Base-by-base conservation (phyloP, 139 green algal genomes). In the Chlamydomonas schloesseri region DNA sequence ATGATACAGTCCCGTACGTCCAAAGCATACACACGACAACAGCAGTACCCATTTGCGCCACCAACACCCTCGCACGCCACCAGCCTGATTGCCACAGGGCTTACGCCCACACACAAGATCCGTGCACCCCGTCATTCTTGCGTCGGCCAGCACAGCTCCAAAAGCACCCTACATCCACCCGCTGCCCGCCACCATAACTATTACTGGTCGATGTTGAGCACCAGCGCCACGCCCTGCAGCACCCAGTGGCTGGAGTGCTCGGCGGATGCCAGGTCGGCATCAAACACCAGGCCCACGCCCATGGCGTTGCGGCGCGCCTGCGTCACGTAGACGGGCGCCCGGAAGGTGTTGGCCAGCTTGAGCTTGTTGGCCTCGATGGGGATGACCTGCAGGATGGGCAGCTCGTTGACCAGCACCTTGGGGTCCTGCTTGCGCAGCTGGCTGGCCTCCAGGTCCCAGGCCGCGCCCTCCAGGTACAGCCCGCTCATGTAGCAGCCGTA, bases 241-340 rank as follows among this genome's bases (percentile, higher is more conserved):
- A 96, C 92, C 96, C 96, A 98, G 82, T 97, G 93, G 76, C 90
- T 95, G 20, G 88, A 70, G 83, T 98, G 96, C 89, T 96, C 94
- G 14, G 90, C 20, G 10, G 91, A 95, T 5, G 91, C 83, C 37
- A 98, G 84, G 86, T 97, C 94, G 8, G 96, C 96, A 80, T 98
- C 95, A 81, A 98, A 95, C 57, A 98, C 95, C 33, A 97, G 90
- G 3, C 96, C 96, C 62, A 93, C 88, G 36, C 96, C 96, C 95
- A 98, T 98, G 50, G 96, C 95, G 76, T 97, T 96, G 24, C 95
- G 88, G 23, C 96, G 90, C 23, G 83, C 86, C 88, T 98, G 96
- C 18, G 95, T 98, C 28, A 97, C 91, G 77, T 98, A 98, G 71
- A 98, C 95, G 4, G 96, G 96, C 26, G 91, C 91, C 20, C 87